Percentiles rank a stretch among this genome's conserved stretches.
These are phyloP conservation scores for Rhizopus sp. DNA, from an alignment of 371 early-diverging fungal genomes.

Conservation along the genomic window DNA sequence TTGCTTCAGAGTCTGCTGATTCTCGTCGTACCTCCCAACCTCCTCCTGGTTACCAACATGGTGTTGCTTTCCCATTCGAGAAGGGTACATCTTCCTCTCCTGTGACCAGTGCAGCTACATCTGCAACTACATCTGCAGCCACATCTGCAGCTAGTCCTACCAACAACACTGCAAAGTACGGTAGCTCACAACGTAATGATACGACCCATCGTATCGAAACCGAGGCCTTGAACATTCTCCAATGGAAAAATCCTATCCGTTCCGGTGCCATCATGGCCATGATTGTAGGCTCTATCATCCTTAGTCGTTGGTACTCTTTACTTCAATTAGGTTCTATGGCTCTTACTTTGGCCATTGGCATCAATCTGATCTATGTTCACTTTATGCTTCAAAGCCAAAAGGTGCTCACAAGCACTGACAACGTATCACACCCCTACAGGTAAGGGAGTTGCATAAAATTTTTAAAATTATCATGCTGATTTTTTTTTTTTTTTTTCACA, in stretches of 20 bases:
- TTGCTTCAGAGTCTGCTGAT: neutral
- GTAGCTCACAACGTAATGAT: slow-evolving; percentile 27
- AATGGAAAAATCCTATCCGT: slow-evolving; percentile 46
- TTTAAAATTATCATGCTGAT: neutral
- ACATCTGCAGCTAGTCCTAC: neutral
- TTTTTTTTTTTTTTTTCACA: slow-evolving; percentile 4
- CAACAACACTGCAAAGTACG: neutral
- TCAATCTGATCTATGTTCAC: slow-evolving; percentile 47
- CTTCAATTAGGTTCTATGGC: slow-evolving; percentile 35
- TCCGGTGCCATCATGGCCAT: slow-evolving; percentile 29
- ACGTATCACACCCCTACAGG: slow-evolving; percentile 37
- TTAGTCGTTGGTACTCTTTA: slow-evolving; percentile 44
- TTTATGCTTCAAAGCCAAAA: slow-evolving; percentile 36
- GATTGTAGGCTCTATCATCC: slow-evolving; percentile 27
- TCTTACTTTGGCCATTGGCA: slow-evolving; percentile 37
- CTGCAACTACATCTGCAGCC: too few relatives aligned
- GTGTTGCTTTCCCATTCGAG: slow-evolving; percentile 2
- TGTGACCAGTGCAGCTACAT: neutral
- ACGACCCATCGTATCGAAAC: slow-evolving; percentile 41
- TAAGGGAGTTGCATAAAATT: slow-evolving; percentile 11
- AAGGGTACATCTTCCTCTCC: neutral
- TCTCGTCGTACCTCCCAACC: neutral
- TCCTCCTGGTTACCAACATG: neutral
- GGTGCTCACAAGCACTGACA: slow-evolving; percentile 27
- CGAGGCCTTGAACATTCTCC: slow-evolving; percentile 26